Base-by-base conservation (phyloP, 495 filamentous ascomycete genomes). In the Beverwykella pulmonaria region DNA sequence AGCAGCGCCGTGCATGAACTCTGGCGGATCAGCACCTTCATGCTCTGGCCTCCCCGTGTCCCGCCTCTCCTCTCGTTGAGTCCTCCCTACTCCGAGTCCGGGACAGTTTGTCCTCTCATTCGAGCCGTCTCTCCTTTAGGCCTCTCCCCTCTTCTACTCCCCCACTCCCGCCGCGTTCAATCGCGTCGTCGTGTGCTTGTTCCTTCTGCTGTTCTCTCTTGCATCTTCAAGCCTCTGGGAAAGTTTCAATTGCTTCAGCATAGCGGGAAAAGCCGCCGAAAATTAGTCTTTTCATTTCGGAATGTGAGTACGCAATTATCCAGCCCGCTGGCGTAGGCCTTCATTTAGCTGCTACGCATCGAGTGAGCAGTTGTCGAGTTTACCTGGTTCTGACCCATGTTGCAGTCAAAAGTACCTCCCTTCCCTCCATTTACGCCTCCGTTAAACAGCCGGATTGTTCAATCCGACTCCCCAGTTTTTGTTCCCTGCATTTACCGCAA, bases 11-110 rank as follows among this genome's bases (percentile, higher is more conserved):
- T 67, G 64, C 64, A 61, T 67, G 64, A 67, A 56, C 64, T 20
- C 47, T 27, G n/a, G 56, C 50, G 50, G 64, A 67, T 67, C 64
- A 61, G 36, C 57, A 61, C 55, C 27, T 56, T 61, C 58, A 67
- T 67, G 63, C 56, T 47, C 57, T 49, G 41, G 55, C 17, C 39
- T 25, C 47, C 63, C 56, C 63, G 27, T 44, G n/a, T 25, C 17
- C 59, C 63, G 19, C 36, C 19, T 19, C 32, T 55, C 55, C 63
- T 61, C 63, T 27, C 48, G 39, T 61, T 56, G 39, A 44, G 39
- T n/a, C 29, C 29, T 36, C 17, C 36, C 19, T 46, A 20, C 55
- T 34, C 55, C 48, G 48, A n/a, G 20, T 53, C 46, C 17, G 29
- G 27, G 53, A 54, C 12, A 59, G 64, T 32, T 27, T 39, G 57